A percentile compares a stretch with the other conserved stretches of the same genome.
phyloP scores from a whole-genome alignment of 768 basidiomycete genomes.

The Macrolepiota dolichaula region DNA sequence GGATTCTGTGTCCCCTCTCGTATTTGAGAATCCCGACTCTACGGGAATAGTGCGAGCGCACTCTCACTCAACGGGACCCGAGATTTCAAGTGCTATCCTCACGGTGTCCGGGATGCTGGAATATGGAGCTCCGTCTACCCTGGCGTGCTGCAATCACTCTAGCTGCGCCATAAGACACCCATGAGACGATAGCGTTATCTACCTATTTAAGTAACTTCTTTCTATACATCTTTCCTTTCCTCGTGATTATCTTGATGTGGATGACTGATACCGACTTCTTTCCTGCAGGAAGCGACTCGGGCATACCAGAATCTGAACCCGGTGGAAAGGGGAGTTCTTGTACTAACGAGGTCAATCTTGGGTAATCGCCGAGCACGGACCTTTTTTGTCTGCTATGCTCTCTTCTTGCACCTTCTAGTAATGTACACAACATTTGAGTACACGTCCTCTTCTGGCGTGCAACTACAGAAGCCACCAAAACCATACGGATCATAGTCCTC shows the following conservation, averaged over 20 bases:
- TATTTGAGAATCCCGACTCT: neutral
- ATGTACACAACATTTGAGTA: conserved; percentile 79
- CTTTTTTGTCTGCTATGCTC: conserved; percentile 85
- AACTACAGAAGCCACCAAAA: conserved; percentile 48
- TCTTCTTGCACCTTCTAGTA: conserved; percentile 76
- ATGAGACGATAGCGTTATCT: neutral
- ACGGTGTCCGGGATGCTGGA: neutral
- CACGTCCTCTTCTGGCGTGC: conserved; percentile 46
- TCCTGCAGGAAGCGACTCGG: conserved; percentile 82
- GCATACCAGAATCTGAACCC: conserved; percentile 91
- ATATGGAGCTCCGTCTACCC: neutral
- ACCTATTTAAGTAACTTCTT: neutral
- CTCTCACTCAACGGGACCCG: neutral
- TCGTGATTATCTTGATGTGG: neutral
- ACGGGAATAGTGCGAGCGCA: neutral
- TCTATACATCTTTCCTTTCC: neutral
- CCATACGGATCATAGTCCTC: conserved; percentile 33
- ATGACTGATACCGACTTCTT: neutral
- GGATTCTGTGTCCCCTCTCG: neutral
- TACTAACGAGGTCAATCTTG: conserved; percentile 80
- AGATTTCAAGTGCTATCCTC: neutral
- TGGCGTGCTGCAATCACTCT: neutral
- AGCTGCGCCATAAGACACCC: neutral
- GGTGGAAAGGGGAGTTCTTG: conserved; percentile 83
- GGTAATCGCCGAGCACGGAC: conserved; percentile 89